Percentiles rank a stretch among this genome's conserved stretches.
Conservation (phyloP, 352 stramenopile genomes). For the Chloridella minuta region DNA sequence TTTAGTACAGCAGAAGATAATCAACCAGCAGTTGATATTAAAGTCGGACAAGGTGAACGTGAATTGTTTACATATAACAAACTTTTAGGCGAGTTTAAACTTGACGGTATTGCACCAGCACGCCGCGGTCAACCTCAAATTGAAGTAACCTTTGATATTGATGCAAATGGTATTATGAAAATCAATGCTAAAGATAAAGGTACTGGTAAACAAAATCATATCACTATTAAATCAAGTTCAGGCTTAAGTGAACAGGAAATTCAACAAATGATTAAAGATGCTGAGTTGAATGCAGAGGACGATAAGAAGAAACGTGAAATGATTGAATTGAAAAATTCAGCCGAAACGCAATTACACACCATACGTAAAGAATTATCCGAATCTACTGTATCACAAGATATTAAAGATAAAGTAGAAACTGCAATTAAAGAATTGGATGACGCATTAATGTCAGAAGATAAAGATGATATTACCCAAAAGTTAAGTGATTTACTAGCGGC, state of each 20-base stretch:
- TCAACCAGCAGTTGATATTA: conserved; percentile 44
- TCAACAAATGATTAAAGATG: conserved; percentile 46
- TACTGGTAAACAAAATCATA: conserved; percentile 48
- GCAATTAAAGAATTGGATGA: too few species aligned
- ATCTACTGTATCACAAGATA: too few species aligned
- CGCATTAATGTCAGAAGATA: too few species aligned
- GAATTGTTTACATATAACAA: conserved; percentile 44
- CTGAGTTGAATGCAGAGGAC: conserved; percentile 30
- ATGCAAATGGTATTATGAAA: conserved; percentile 54
- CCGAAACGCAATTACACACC: too few species aligned
- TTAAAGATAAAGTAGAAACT: too few species aligned
- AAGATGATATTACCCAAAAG: too few species aligned
- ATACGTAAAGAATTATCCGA: too few species aligned
- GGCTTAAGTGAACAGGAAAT: conserved; percentile 45
- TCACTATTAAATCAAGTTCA: conserved; percentile 47
- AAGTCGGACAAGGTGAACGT: conserved; percentile 50
- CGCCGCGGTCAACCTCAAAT: conserved; percentile 33
- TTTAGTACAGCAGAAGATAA: conserved; percentile 53
- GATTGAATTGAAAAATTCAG: not conserved
- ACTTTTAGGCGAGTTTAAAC: conserved; percentile 41
- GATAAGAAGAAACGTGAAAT: not conserved
- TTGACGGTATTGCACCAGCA: conserved; percentile 32
- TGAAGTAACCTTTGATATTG: conserved; percentile 39
- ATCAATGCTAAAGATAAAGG: conserved; percentile 56
- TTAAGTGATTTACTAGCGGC: too few species aligned